Base-by-base conservation (phyloP, 768 basidiomycete species). In the Asterophora parasitica region DNA sequence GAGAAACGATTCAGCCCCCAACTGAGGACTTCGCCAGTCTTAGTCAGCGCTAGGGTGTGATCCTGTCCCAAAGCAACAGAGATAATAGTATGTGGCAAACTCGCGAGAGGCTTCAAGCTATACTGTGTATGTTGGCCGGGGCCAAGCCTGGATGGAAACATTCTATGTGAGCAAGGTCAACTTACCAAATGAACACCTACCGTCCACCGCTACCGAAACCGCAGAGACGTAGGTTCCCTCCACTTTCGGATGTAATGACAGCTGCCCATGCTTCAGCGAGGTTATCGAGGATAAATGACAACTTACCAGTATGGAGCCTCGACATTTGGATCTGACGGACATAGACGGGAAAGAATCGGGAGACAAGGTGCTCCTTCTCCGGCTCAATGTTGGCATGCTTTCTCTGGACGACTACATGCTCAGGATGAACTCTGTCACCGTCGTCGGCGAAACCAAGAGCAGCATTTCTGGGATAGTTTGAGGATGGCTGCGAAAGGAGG, bases 1-100 rank as follows among this genome's bases (percentile, higher is more conserved):
- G 80, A 72, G 62, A 93, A 95, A 11, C 92, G 79, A 55, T 94
- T 94, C 19, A 91, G 66, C 11, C 92, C 96, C 90, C 93, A 98
- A 17, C 84, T 92, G 32, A 85, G 78, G 3, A 97, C 80, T 58
- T 93, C 90, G 4, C 95, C 93, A 0, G 75, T 62, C 19, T 72
- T 78, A 0, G 92, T 94, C 23, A 98, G 69, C 1, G 82, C 88
- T 23, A 98, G 78, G 0, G 94, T 94, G 61, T 98, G 96, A 58
- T 99, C 96, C 63, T 95, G 95, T 9, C 91, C 94, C 6, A 93
- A 72, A 0, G 92, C 91, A 19, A 97, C 77, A 11, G 81, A 70
- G 5, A 73, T 67, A 26, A 93, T 76, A 0, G 70, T 68, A 32
- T 81, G 71, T 1, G 77, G 66, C 36, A 86, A 71, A 26, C 81